Conservation (phyloP, 2,329 filamentous ascomycete genomes). For the Aspergillus terreus region DNA sequence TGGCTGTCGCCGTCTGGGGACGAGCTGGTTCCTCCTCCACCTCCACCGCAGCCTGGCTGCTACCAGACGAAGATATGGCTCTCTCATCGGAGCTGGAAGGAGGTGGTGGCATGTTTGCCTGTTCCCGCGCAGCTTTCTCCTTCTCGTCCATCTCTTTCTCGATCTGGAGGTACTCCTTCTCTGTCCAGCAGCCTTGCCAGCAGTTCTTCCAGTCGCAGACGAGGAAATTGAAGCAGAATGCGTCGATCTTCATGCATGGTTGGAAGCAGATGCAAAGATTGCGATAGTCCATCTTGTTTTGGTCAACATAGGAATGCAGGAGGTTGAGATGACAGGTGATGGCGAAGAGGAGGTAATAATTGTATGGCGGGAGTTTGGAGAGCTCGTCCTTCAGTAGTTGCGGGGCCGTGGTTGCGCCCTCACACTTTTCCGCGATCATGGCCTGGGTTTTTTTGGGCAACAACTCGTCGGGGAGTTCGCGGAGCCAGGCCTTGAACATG, state of each 20-base stretch:
- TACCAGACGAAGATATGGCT: slow-evolving; percentile 63
- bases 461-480: slow-evolving; percentile 89
- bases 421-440: slow-evolving; percentile 73
- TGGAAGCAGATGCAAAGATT: slow-evolving; percentile 97
- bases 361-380: slow-evolving; percentile 90
- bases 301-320: slow-evolving; percentile 83
- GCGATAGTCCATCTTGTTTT: slow-evolving; percentile 97
- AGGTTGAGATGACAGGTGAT: slow-evolving; percentile 95
- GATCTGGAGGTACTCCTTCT: slow-evolving; percentile 70
- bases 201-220: slow-evolving; percentile 95
- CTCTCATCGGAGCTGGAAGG: slow-evolving; percentile 47
- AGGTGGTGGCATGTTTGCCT: slow-evolving; percentile 18
- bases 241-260: slow-evolving; percentile 93
- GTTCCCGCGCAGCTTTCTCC: slow-evolving; percentile 25
- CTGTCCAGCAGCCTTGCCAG: slow-evolving; percentile 93
- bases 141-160: slow-evolving; percentile 41
- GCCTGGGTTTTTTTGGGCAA: slow-evolving; percentile 83
- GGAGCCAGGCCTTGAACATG: slow-evolving; percentile 93
- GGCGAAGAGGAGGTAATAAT: slow-evolving; percentile 95
- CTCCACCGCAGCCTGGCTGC: slow-evolving; percentile 51
- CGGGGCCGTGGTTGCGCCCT: slow-evolving; percentile 73
- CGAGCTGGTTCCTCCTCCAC: slow-evolving; percentile 33
- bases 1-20: slow-evolving; percentile 24
- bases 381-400: slow-evolving; percentile 86
- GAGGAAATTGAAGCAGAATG: slow-evolving; percentile 90